Evolutionary conservation across 805 yeast genomes (phyloP).

Genomic region (Yarrowia keelungensis): DNA sequence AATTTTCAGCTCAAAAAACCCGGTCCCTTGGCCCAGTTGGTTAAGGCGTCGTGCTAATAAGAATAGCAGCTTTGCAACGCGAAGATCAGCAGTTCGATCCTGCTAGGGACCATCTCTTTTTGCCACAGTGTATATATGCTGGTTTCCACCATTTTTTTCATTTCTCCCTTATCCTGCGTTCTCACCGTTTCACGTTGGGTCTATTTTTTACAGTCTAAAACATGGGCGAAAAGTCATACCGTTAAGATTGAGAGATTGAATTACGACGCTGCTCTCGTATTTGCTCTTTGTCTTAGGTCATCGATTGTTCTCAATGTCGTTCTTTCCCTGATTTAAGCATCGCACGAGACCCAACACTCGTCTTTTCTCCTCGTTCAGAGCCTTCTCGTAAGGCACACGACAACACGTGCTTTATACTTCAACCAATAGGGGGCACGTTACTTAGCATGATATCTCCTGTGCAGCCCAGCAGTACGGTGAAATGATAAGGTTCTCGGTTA

Average conservation of each 20-base stretch:
- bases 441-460: conserved; percentile 4
- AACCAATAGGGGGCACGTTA: conserved; percentile 9
- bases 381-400: conserved; percentile 5
- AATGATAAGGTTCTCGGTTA: conserved; percentile 38
- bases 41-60: conserved; percentile 35
- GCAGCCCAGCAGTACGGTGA: neutral
- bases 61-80: conserved; percentile 47
- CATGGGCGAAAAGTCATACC: too few relatives aligned
- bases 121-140: neutral
- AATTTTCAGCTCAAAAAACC: neutral
- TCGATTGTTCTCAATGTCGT: too few relatives aligned
- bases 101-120: conserved; percentile 47
- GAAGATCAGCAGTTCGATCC: conserved; percentile 59
- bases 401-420: conserved; percentile 25
- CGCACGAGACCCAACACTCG: neutral
- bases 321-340: too few relatives aligned
- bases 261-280: too few relatives aligned
- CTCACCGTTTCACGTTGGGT: too few relatives aligned
- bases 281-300: too few relatives aligned
- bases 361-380: neutral
- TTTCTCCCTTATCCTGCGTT: too few relatives aligned
- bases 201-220: too few relatives aligned
- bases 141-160: too few relatives aligned
- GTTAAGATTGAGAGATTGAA: too few relatives aligned
- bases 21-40: conserved; percentile 39